phyloP scores from a whole-genome alignment of 768 basidiomycete genomes.

The Pisolithus microcarpus region DNA sequence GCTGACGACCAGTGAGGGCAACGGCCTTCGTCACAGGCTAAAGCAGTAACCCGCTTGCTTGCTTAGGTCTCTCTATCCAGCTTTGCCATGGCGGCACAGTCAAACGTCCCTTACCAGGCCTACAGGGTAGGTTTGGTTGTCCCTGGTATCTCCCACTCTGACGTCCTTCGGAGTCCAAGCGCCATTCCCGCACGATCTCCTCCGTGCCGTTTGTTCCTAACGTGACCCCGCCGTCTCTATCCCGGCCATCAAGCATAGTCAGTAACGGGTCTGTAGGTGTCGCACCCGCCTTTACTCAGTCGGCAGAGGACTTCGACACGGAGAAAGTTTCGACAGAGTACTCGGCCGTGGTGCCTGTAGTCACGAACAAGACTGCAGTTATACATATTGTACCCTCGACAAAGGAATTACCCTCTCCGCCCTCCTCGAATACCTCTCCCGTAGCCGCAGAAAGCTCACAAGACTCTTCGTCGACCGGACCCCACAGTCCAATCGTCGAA shows the following conservation, averaged over 20 bases:
- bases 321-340: constrained; percentile 17
- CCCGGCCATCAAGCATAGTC: constrained; percentile 14
- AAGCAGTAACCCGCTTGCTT: no score
- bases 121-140: constrained; percentile 32
- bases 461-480: not conserved
- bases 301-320: constrained; percentile 7
- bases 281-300: not conserved
- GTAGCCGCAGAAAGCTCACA: not conserved
- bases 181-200: constrained; percentile 38
- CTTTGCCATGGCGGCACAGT: constrained; percentile 7
- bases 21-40: no score
- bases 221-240: constrained; percentile 15
- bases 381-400: constrained; percentile 5
- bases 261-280: constrained; percentile 5
- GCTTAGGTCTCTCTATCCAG: not conserved
- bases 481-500: not conserved
- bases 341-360: constrained; percentile 3
- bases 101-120: constrained; percentile 42
- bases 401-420: constrained; percentile 7
- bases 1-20: no score
- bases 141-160: not conserved
- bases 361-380: constrained; percentile 3
- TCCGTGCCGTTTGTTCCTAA: constrained; percentile 18
- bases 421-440: constrained; percentile 1
- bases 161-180: constrained; percentile 34